Evolutionary conservation across 2,329 filamentous ascomycete genomes (phyloP), one percentile per base, ranked within the genome.

Genomic region (Trichoderma asperellum): DNA sequence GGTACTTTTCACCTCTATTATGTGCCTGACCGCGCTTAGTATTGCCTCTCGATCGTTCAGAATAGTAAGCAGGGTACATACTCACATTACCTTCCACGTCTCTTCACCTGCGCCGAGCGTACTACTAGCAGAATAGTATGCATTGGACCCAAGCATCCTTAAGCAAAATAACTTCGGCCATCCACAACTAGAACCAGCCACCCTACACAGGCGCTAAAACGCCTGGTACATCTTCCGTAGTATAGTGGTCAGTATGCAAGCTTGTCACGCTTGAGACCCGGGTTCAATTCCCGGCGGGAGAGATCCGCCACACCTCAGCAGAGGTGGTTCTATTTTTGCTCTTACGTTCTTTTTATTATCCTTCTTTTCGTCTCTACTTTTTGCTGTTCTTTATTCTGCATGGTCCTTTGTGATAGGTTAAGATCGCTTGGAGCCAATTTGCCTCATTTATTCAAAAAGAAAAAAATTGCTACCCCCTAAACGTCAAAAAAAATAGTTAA

Each of bases 241-340:
- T 68, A 61, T 68, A 68, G 65, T 60, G 65, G 65, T 68, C 64
- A 68, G 58, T 61, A 68, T 68, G 65, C 58, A 68, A 61, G 65
- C 65, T 68, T 68, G 65, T 68, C 65, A 68, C 65, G 65, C 65
- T 61, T 68, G 65, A 68, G 65, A 60, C 65, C 65, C 65, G 65
- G 65, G 65, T 68, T 68, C 65, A 61, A 68, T 68, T 68, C 65
- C 65, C 65, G 65, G 65, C 65, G 65, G 65, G 65, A 68, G 65
- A 68, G 65, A 61, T 68, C 64, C 64, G 64, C 64, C 64, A 67
- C 18, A 67, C 64, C 64, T 67, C 55, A 43, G 3, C 0, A 67
- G 64, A 67, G 64, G 64, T 67, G 43, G 40, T 67, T 59, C 27
- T 35, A 53, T 60, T 68, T 61, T 61, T 53, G 21, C 10, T 21